Conservation (phyloP, 768 basidiomycete species). For the Arthromyces matolae region DNA sequence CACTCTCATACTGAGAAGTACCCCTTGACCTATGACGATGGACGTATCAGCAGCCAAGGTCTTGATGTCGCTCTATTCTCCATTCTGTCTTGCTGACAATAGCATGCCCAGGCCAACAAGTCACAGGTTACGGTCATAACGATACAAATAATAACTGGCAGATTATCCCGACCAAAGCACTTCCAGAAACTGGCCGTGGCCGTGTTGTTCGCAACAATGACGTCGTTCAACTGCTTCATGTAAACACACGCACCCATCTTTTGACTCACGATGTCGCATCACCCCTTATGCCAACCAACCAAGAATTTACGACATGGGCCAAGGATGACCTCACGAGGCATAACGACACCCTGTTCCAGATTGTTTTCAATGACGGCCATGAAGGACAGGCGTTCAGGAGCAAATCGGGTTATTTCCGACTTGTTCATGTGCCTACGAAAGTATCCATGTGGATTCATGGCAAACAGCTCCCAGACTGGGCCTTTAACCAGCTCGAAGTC, state of each 20-base stretch:
- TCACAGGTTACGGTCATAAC: slow-evolving; percentile 91
- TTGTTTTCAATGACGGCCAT: slow-evolving; percentile 68
- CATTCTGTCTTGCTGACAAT: background rate
- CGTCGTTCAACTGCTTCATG: slow-evolving; percentile 83
- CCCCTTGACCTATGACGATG: slow-evolving; percentile 92
- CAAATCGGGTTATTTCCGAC: slow-evolving; percentile 89
- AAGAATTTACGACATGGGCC: slow-evolving; percentile 94
- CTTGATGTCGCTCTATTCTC: slow-evolving; percentile 1
- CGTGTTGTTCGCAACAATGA: slow-evolving; percentile 90
- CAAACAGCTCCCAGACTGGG: slow-evolving; percentile 91
- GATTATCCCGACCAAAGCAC: slow-evolving; percentile 89
- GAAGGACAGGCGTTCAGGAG: slow-evolving; percentile 87
- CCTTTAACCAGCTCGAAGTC: slow-evolving; percentile 93
- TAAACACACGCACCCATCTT: slow-evolving; percentile 77
- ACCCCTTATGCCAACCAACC: slow-evolving; percentile 95
- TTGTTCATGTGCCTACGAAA: slow-evolving; percentile 84
- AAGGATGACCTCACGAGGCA: slow-evolving; percentile 73
- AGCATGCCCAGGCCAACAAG: slow-evolving; percentile 80
- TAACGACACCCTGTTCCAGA: slow-evolving; percentile 86
- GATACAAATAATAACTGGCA: slow-evolving; percentile 97
- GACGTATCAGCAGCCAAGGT: slow-evolving; percentile 93
- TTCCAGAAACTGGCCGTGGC: slow-evolving; percentile 91
- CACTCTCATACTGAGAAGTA: slow-evolving; percentile 92
- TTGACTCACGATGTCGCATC: slow-evolving; percentile 98
- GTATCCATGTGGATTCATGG: slow-evolving; percentile 94